phyloP scores from a whole-genome alignment of 169 alveolate genomes.

The Besnoitia besnoiti region DNA sequence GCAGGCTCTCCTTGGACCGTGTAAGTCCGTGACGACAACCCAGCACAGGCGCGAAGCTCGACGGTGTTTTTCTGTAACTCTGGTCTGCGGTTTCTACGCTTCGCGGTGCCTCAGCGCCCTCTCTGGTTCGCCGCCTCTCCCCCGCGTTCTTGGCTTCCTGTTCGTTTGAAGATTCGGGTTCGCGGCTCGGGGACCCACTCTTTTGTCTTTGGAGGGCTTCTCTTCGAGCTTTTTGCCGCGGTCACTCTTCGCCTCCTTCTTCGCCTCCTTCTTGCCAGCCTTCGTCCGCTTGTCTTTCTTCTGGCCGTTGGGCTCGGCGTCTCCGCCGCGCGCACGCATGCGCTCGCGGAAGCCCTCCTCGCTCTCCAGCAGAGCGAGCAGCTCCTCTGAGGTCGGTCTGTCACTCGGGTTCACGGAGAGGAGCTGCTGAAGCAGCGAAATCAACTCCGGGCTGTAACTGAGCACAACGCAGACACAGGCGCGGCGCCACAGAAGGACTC shows the following conservation, averaged over 20 bases:
- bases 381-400: conserved; percentile 35
- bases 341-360: not conserved
- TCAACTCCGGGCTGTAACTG: conserved; percentile 3
- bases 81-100: too few relatives aligned
- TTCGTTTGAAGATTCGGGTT: not conserved
- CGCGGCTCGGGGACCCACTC: too few relatives aligned
- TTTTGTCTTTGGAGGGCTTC: too few relatives aligned
- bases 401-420: conserved; percentile 24
- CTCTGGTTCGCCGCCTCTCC: not conserved
- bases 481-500: not conserved
- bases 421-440: conserved; percentile 10
- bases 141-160: not conserved
- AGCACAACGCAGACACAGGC: not conserved
- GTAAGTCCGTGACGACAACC: too few relatives aligned
- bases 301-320: not conserved
- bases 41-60: too few relatives aligned
- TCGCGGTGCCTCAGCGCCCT: too few relatives aligned
- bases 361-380: not conserved
- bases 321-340: not conserved
- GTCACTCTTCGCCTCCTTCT: too few relatives aligned
- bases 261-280: too few relatives aligned
- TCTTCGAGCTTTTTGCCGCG: too few relatives aligned
- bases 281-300: not conserved
- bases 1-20: too few relatives aligned
- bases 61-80: too few relatives aligned